These are phyloP conservation scores for Punctularia strigosozonata DNA, from an alignment of 768 basidiomycete species.

Conservation along the genomic window DNA sequence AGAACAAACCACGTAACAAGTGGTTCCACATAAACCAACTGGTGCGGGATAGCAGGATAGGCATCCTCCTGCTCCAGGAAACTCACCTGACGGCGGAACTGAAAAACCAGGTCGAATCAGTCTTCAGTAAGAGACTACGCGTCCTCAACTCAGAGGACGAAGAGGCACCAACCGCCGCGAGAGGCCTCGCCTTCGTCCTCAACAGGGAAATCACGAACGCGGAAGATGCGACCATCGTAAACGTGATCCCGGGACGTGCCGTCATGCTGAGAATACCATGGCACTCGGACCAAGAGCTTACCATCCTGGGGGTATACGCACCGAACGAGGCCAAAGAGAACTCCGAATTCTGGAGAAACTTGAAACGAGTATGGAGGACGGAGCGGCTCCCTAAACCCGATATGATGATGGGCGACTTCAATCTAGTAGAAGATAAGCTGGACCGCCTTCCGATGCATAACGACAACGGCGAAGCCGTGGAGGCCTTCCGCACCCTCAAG, in stretches of 20 bases:
- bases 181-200: no score
- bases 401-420: slow-evolving; percentile 1
- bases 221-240: not conserved
- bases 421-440: not conserved
- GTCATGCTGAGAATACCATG: slow-evolving; percentile 9
- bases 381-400: not conserved
- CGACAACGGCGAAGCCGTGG: not conserved
- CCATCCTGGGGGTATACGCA: slow-evolving; percentile 1
- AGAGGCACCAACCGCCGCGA: no score
- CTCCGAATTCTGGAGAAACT: not conserved
- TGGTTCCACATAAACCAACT: slow-evolving; percentile 9
- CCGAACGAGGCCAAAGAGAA: not conserved
- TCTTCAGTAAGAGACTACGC: no score
- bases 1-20: not conserved
- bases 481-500: not conserved
- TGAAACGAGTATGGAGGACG: not conserved
- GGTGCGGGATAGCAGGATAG: slow-evolving; percentile 5
- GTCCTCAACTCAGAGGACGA: no score
- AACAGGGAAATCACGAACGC: slow-evolving; percentile 8
- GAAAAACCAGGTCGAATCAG: no score
- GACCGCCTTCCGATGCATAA: not conserved
- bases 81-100: slow-evolving; percentile 8
- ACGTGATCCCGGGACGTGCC: slow-evolving; percentile 19
- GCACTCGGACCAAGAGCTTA: slow-evolving; percentile 5
- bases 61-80: slow-evolving; percentile 7